phyloP scores from a whole-genome alignment of 768 basidiomycete species.

The Termitomyces sp. region DNA sequence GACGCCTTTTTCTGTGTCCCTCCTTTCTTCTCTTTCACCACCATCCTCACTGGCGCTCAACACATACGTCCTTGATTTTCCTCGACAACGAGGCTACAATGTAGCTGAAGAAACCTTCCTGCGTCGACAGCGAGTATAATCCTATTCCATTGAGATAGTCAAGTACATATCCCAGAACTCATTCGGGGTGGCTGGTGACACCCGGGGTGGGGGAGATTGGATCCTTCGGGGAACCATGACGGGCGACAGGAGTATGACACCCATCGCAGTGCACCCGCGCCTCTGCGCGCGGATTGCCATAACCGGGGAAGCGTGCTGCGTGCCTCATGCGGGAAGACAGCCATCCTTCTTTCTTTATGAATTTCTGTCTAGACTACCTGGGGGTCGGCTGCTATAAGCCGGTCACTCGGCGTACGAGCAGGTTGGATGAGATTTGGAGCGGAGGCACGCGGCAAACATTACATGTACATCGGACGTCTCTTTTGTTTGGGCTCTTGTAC shows the following conservation, averaged over 20 bases:
- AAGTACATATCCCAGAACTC: conserved; percentile 8
- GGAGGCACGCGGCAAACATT: background rate
- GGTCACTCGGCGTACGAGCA: conserved; percentile 2
- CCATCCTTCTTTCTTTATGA: conserved; percentile 2
- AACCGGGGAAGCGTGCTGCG: conserved; percentile 5
- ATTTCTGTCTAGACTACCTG: conserved; percentile 5
- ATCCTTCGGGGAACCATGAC: conserved; percentile 4
- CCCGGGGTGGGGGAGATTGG: conserved; percentile 9
- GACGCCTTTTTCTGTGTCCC: background rate
- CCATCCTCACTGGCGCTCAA: conserved; percentile 1
- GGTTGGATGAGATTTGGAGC: conserved; percentile 8
- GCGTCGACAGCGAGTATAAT: conserved; percentile 1
- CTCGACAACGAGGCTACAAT: background rate
- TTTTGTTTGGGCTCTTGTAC: conserved; percentile 5
- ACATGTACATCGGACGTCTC: conserved; percentile 3
- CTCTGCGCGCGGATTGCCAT: conserved; percentile 2
- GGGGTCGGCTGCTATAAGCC: background rate
- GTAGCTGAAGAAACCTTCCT: conserved; percentile 4
- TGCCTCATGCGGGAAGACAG: background rate
- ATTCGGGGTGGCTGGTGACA: conserved; percentile 8
- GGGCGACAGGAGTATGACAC: conserved; percentile 10
- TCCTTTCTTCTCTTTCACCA: background rate
- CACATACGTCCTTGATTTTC: background rate
- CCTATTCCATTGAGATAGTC: background rate
- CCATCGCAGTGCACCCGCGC: conserved; percentile 7